Conservation (phyloP, 306 rosid species). For the Inga laurina region DNA sequence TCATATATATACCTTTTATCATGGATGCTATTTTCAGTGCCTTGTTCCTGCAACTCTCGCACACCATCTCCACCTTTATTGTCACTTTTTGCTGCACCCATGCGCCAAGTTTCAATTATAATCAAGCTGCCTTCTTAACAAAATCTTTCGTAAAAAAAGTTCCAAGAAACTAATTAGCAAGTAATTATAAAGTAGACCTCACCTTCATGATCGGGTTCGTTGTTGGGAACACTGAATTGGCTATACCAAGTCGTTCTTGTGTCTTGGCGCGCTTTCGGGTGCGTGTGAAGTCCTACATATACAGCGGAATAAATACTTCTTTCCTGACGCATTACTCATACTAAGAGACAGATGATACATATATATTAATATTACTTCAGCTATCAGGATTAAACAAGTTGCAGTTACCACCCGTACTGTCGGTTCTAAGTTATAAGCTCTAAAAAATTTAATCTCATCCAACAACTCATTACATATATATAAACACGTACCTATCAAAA, state of each 20-base stretch:
- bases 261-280: not conserved
- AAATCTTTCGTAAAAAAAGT: not conserved
- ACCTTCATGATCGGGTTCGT: not conserved
- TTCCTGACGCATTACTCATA: not conserved
- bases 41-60: conserved; percentile 5
- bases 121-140: not conserved
- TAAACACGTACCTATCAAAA: not conserved
- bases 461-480: not conserved
- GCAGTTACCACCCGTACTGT: not conserved
- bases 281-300: not conserved
- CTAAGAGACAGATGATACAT: not conserved
- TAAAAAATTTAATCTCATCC: not conserved
- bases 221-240: not conserved
- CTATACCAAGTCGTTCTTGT: not conserved
- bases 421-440: not conserved
- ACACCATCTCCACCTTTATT: not conserved
- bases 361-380: not conserved
- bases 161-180: not conserved
- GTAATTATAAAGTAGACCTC: not conserved
- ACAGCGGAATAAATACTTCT: not conserved
- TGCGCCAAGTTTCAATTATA: not conserved
- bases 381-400: not conserved
- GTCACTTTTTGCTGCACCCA: conserved; percentile 6
- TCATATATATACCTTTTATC: not conserved
- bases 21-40: not conserved